A percentile compares a stretch with the other conserved stretches of the same genome.
Conservation (phyloP, 345 rosid species). For the Corymbia maculata region DNA sequence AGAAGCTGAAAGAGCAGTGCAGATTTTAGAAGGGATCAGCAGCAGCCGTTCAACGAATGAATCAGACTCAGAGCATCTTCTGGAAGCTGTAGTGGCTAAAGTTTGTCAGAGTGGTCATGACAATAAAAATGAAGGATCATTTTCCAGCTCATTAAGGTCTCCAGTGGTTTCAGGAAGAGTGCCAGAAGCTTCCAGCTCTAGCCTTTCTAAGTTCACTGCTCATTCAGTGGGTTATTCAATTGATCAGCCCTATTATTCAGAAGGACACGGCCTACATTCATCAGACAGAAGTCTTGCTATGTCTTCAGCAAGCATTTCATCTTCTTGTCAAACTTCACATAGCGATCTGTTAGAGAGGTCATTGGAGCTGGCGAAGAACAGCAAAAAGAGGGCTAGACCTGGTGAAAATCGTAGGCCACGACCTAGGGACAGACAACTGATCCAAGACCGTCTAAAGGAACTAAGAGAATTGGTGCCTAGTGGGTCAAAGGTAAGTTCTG, state of each 20-base stretch:
- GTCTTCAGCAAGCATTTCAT: constrained; percentile 65
- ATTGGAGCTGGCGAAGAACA: constrained; percentile 51
- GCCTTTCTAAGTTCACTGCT: constrained; percentile 13
- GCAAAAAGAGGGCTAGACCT: constrained; percentile 70
- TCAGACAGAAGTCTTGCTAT: constrained; percentile 47
- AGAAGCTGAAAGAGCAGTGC: constrained; percentile 22
- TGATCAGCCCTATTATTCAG: constrained; percentile 28
- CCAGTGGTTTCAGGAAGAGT: constrained; percentile 33
- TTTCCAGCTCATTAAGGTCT: constrained; percentile 44
- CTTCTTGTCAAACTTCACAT: constrained; percentile 57
- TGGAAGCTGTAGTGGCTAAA: constrained; percentile 84
- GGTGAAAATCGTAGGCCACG: constrained; percentile 89
- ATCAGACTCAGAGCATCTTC: constrained; percentile 61
- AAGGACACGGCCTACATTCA: constrained; percentile 30
- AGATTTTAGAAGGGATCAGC: constrained; percentile 41
- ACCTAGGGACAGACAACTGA: constrained; percentile 95
- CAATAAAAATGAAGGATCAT: constrained; percentile 37
- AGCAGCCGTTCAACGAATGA: constrained; percentile 50
- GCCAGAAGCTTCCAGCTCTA: constrained; percentile 36
- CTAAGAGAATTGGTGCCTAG: constrained; percentile 92
- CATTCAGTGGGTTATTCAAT: constrained; percentile 37
- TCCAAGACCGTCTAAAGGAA: constrained; percentile 97
- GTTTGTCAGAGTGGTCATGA: constrained; percentile 42
- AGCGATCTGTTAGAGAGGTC: constrained; percentile 59
- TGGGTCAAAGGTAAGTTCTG: constrained; percentile 79